Conservation (phyloP, 2,329 filamentous ascomycete genomes). For the Beauveria brongniartii region DNA sequence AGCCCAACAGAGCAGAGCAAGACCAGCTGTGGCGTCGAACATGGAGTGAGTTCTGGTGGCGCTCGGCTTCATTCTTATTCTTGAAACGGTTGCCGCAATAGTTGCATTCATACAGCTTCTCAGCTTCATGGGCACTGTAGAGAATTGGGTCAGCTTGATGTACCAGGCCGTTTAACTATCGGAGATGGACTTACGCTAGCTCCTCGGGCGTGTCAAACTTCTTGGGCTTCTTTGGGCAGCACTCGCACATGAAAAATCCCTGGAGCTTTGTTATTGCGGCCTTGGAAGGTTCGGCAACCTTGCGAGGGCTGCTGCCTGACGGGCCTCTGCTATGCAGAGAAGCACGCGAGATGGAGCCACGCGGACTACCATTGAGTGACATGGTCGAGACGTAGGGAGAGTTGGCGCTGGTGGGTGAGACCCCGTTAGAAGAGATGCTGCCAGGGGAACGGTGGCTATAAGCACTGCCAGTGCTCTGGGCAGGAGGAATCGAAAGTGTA, state of each 20-base stretch:
- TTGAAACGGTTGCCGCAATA: slow-evolving; percentile 96
- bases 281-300: slow-evolving; percentile 43
- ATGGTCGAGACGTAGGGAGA: slow-evolving; percentile 43
- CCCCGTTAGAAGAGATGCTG: slow-evolving; percentile 36
- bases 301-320: slow-evolving; percentile 43
- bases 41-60: slow-evolving; percentile 92
- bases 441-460: slow-evolving; percentile 34
- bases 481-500: slow-evolving; percentile 33
- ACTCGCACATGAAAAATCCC: slow-evolving; percentile 68
- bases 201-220: slow-evolving; percentile 84
- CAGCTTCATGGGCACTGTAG: slow-evolving; percentile 72
- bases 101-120: slow-evolving; percentile 91
- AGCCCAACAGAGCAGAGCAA: slow-evolving; percentile 74
- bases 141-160: slow-evolving; percentile 13
- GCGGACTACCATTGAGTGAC: slow-evolving; percentile 42
- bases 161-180: background rate
- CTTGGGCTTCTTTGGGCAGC: slow-evolving; percentile 94
- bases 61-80: slow-evolving; percentile 96
- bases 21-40: slow-evolving; percentile 93
- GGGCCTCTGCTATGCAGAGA: slow-evolving; percentile 36
- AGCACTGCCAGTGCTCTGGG: slow-evolving; percentile 31
- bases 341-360: slow-evolving; percentile 35
- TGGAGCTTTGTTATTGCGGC: slow-evolving; percentile 40
- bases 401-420: slow-evolving; percentile 41
- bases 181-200: slow-evolving; percentile 56